A percentile compares a stretch with the other conserved stretches of the same genome.
These are phyloP conservation scores for Melanogaster broomeanus DNA, from an alignment of 768 basidiomycete genomes.

Conservation along the genomic window DNA sequence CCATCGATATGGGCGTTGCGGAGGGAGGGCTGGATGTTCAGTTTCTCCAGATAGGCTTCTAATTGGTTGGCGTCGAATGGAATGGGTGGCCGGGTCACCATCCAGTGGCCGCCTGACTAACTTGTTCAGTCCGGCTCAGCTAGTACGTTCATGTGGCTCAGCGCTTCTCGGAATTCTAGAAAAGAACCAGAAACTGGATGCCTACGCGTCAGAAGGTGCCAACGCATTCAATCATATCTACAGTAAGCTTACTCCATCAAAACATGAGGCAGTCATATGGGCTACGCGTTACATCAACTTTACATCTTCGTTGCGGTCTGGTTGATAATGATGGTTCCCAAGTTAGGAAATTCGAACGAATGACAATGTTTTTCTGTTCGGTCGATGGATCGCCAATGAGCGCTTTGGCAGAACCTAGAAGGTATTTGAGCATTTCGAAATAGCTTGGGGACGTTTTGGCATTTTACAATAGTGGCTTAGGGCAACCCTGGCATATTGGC, in stretches of 20 bases:
- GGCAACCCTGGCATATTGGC: no score
- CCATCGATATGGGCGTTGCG: no score
- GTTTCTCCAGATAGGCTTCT: no score
- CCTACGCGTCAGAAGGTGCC: neutral
- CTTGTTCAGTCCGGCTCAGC: no score
- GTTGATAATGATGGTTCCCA: neutral
- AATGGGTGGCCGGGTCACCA: no score
- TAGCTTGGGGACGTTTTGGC: neutral
- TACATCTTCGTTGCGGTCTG: neutral
- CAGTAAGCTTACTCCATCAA: neutral
- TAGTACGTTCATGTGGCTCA: no score
- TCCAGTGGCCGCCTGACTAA: no score
- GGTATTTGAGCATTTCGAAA: neutral
- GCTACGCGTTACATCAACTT: conserved; percentile 1
- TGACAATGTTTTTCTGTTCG: neutral
- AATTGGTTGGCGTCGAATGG: no score
- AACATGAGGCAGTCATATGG: conserved; percentile 3
- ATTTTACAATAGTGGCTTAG: no score
- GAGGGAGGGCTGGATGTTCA: no score
- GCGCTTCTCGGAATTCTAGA: no score
- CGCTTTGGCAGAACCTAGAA: neutral
- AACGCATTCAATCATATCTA: neutral
- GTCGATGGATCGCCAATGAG: neutral
- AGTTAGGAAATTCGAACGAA: neutral
- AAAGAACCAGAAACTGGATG: no score